Percentiles rank a stretch among this genome's conserved stretches.
Conservation (phyloP, 169 alveolate genomes). For the Eimeria praecox region DNA sequence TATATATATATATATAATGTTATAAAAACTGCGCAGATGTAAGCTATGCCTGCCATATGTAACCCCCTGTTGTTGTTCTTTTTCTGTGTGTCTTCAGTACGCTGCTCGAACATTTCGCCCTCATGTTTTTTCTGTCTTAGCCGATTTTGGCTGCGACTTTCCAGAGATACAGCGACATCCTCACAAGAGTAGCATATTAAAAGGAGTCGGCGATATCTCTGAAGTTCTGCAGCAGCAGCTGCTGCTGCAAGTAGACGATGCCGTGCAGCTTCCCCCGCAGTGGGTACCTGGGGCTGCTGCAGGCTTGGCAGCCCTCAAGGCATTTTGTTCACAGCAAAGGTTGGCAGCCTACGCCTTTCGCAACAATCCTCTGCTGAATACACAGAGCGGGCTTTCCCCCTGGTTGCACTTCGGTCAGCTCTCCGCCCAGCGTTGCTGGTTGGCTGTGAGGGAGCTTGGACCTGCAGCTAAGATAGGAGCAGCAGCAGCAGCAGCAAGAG, state of each 20-base stretch:
- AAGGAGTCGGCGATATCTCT: background rate
- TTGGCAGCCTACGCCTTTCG: conserved; percentile 50
- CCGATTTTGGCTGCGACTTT: conserved; percentile 33
- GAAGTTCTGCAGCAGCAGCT: background rate
- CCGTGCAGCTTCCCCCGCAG: background rate
- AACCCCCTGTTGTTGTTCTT: too few relatives aligned
- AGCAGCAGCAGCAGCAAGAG: conserved; percentile 19
- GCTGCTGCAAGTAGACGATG: background rate
- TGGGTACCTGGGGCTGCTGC: conserved; percentile 67
- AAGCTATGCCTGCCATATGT: background rate
- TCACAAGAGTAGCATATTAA: background rate
- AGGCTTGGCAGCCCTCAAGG: background rate
- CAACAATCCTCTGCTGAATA: conserved; percentile 56
- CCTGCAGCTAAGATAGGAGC: conserved; percentile 5
- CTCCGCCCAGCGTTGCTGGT: conserved; percentile 82
- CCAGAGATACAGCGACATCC: background rate
- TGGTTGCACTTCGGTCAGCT: conserved; percentile 85
- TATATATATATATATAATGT: too few relatives aligned
- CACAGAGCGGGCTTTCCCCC: conserved; percentile 82
- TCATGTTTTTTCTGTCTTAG: background rate
- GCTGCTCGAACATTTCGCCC: conserved; percentile 79
- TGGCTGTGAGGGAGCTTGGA: conserved; percentile 75
- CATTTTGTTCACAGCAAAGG: background rate
- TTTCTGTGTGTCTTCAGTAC: background rate
- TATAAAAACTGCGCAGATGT: too few relatives aligned